phyloP scores from a whole-genome alignment of 306 rosid genomes.

The Potentilla sterilis region DNA sequence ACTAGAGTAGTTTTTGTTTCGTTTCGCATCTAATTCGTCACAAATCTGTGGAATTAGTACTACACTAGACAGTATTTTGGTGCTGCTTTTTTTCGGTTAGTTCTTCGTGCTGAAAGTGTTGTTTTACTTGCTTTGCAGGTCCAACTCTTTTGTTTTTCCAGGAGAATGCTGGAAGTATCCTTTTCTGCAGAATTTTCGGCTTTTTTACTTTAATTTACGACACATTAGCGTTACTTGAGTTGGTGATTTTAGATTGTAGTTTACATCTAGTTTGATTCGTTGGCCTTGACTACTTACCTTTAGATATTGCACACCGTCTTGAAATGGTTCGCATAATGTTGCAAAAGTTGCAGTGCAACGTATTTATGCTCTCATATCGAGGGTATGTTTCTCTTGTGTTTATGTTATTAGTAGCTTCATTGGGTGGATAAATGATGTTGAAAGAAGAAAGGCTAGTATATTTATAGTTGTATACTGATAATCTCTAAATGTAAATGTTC shows the following conservation, averaged over 20 bases:
- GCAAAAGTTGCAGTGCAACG: constrained; percentile 80
- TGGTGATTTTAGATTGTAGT: not conserved
- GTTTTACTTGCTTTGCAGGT: constrained; percentile 56
- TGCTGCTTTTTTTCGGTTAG: not conserved
- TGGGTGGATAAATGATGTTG: constrained; percentile 7
- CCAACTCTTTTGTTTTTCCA: constrained; percentile 96
- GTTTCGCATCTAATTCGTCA: not conserved
- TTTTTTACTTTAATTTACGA: not conserved
- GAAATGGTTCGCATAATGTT: constrained; percentile 93
- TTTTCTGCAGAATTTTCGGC: constrained; percentile 21
- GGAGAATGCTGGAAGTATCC: constrained; percentile 99
- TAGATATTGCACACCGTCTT: constrained; percentile 99
- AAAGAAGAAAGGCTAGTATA: not conserved
- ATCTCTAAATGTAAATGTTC: constrained; percentile 27
- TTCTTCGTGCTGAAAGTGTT: not conserved
- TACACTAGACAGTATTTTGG: not conserved
- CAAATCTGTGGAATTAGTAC: not conserved
- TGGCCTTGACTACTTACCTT: constrained; percentile 60
- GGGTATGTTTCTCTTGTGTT: constrained; percentile 52
- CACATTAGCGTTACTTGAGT: not conserved
- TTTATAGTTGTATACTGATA: not conserved
- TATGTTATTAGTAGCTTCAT: constrained; percentile 9
- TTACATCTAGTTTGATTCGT: constrained; percentile 20
- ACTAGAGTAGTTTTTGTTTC: not conserved
- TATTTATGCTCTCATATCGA: constrained; percentile 95